Evolutionary conservation across 306 rosid genomes (phyloP).

Genomic region (Prunus persica): Prunus_persica_NCBIv2 NC_034009.1:47331501-47332000

Average conservation of each 20-base stretch:
- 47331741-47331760: conserved; percentile 69
- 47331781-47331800: conserved; percentile 35
- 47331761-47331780: conserved; percentile 47
- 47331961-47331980: not conserved
- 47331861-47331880: conserved; percentile 20
- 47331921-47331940: not conserved
- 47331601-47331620: not conserved
- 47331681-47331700: not conserved
- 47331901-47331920: not conserved
- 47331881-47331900: not conserved
- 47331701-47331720: not conserved
- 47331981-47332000: not conserved
- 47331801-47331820: conserved; percentile 61
- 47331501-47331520: not conserved
- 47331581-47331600: not conserved
- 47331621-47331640: not conserved
- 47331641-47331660: not conserved
- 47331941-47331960: not conserved
- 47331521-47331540: not conserved
- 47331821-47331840: conserved; percentile 1
- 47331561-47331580: not conserved
- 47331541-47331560: not conserved
- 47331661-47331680: not conserved
- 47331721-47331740: conserved; percentile 43
- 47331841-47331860: conserved; percentile 7